A percentile compares a stretch with the other conserved stretches of the same genome.
Evolutionary conservation across 179 eudicot genomes (phyloP).

Genomic region (Silene noctiflora): DNA sequence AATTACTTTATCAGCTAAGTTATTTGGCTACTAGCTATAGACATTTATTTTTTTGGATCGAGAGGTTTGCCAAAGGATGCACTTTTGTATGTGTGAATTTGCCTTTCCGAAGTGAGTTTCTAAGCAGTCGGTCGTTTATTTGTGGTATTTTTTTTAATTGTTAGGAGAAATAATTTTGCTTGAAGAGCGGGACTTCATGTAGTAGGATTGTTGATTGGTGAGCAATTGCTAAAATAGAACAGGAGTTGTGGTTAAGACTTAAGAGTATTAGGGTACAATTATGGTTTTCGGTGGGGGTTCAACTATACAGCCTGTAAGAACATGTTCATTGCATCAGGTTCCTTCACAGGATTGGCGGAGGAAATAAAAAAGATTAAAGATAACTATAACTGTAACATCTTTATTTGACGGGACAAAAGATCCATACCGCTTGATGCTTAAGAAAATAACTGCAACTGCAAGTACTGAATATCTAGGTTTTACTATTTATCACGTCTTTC

Average conservation of each 20-base stretch:
- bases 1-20: too few relatives aligned
- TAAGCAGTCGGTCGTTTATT: not conserved
- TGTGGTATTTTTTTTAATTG: not conserved
- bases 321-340: not conserved
- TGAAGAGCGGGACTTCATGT: not conserved
- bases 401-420: too few relatives aligned
- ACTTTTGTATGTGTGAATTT: not conserved
- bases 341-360: too few relatives aligned
- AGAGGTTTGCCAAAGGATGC: not conserved
- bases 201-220: not conserved
- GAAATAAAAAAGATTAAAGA: too few relatives aligned
- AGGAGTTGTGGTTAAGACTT: not conserved
- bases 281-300: too few relatives aligned
- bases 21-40: not conserved
- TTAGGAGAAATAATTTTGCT: not conserved
- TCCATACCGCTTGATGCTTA: too few relatives aligned
- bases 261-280: not conserved
- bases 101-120: not conserved
- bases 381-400: too few relatives aligned
- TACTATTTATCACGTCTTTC: too few relatives aligned
- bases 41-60: not conserved
- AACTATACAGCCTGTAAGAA: not conserved
- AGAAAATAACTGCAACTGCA: too few relatives aligned
- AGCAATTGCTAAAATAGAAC: not conserved
- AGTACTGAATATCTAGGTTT: too few relatives aligned